These are phyloP conservation scores for Xylaria sp. DNA, from an alignment of 2,329 filamentous ascomycete species.

Conservation along the genomic window DNA sequence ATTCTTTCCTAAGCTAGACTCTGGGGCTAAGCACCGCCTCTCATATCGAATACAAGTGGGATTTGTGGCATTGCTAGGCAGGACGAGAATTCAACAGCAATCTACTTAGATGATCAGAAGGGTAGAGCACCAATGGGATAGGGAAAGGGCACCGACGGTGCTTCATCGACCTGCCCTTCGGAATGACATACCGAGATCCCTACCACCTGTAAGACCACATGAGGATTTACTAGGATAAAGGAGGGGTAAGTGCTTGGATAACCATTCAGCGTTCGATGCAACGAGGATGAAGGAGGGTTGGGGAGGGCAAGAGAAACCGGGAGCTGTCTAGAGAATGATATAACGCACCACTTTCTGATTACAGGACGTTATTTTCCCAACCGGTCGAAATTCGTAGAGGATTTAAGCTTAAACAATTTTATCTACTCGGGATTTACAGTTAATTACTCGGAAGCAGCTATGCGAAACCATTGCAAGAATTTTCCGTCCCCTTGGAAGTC, in stretches of 20 bases:
- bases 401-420: background rate
- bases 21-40: background rate
- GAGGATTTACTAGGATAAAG: background rate
- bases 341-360: background rate
- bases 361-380: background rate
- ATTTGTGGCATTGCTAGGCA: background rate
- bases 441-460: too few relatives aligned
- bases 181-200: background rate
- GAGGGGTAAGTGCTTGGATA: slow-evolving; percentile 5
- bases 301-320: background rate
- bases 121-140: background rate
- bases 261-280: background rate
- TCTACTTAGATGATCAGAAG: background rate
- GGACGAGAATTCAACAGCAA: background rate
- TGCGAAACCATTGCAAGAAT: background rate
- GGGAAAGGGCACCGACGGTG: background rate
- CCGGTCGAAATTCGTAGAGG: background rate
- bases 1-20: background rate
- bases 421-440: background rate
- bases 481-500: background rate
- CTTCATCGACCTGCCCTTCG: slow-evolving; percentile 1
- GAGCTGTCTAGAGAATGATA: background rate
- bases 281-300: slow-evolving; percentile 3
- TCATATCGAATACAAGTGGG: too few relatives aligned
- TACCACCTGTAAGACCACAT: background rate